Evolutionary conservation across 2,329 filamentous ascomycete genomes (phyloP).

Genomic region (Talaromyces sp.): DNA sequence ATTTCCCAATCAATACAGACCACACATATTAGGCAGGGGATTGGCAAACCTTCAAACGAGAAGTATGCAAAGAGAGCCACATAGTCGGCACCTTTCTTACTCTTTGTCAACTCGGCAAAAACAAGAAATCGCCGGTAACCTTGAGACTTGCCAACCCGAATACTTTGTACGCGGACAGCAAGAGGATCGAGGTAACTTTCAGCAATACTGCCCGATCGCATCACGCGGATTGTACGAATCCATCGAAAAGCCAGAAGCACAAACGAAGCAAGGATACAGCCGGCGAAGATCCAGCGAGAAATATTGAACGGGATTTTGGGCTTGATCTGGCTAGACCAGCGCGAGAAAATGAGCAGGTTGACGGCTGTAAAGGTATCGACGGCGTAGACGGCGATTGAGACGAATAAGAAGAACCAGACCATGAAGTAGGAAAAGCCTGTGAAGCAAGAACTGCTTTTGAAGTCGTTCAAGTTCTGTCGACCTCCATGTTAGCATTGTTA

Average conservation of each 20-base stretch:
- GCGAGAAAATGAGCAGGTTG: conserved; percentile 81
- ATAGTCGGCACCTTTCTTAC: conserved; percentile 84
- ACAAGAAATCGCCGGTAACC: conserved; percentile 91
- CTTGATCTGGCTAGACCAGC: conserved; percentile 78
- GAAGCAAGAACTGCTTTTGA: conserved; percentile 74
- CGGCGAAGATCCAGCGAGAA: conserved; percentile 91
- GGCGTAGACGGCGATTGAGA: conserved; percentile 77
- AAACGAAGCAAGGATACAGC: conserved; percentile 87
- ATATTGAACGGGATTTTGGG: conserved; percentile 70
- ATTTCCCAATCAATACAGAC: background rate
- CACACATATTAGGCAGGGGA: background rate
- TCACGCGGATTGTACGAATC: conserved; percentile 71
- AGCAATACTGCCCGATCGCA: conserved; percentile 77
- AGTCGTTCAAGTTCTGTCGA: conserved; percentile 59
- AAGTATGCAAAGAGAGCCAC: conserved; percentile 66
- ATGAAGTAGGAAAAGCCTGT: conserved; percentile 75
- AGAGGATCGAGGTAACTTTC: conserved; percentile 87
- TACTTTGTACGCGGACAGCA: conserved; percentile 76
- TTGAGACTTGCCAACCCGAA: conserved; percentile 64
- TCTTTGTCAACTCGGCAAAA: conserved; percentile 84
- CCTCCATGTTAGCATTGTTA: background rate
- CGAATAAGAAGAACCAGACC: conserved; percentile 70
- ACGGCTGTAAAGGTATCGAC: conserved; percentile 92
- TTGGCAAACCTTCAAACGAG: background rate
- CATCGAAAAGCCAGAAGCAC: conserved; percentile 75